Base-by-base conservation (phyloP, 768 basidiomycete species). In the Pleurotus giganteus region DNA sequence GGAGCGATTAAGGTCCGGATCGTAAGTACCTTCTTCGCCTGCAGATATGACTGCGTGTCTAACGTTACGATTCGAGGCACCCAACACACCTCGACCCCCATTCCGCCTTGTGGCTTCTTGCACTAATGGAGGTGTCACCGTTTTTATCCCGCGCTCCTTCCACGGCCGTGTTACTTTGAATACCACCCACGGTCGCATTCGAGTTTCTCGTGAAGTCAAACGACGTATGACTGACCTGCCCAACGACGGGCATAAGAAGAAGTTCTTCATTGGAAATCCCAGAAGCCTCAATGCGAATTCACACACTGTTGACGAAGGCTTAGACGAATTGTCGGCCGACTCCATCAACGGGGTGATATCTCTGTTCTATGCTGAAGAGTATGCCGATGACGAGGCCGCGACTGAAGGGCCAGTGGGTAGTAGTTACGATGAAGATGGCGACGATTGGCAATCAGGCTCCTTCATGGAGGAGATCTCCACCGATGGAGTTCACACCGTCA, bases 91-190 rank as follows among this genome's bases (percentile, higher is more conserved):
- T 15, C 59, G 67, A 4, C 54, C 61, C 1, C 66, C 71, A 11
- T 57, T 70, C 46, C 50, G 61, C 13, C 39, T 73, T 9, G 50
- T 58, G 0, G 36, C 61, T 8, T 49, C 55, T 12, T 60, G 69
- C 7, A 43, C 47, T 24, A 64, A 75, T 50, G 74, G 74, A 2
- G 24, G 57, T 15, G 58, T 76, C 13, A 58, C 53, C 17, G 47
- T 78, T 7, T 57, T 65, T 24, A 56, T 79, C 28, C 77, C 77
- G 4, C 74, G 75, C 15, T 69, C 73, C 4, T 79, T 74, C 63
- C 61, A 63, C 21, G 77, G 77, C 0, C 65, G 64, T 0, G 37
- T 77, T 27, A 55, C 57, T 2, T 58, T 73, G 31, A 66, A 58
- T 26, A 65, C 65, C 5, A 52, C 15, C 11, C 65, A 74, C 53